A percentile compares a stretch with the other conserved stretches of the same genome.
Evolutionary conservation across 2,329 filamentous ascomycete species (phyloP).

Genomic region (Paraphaeosphaeria minitans): DNA sequence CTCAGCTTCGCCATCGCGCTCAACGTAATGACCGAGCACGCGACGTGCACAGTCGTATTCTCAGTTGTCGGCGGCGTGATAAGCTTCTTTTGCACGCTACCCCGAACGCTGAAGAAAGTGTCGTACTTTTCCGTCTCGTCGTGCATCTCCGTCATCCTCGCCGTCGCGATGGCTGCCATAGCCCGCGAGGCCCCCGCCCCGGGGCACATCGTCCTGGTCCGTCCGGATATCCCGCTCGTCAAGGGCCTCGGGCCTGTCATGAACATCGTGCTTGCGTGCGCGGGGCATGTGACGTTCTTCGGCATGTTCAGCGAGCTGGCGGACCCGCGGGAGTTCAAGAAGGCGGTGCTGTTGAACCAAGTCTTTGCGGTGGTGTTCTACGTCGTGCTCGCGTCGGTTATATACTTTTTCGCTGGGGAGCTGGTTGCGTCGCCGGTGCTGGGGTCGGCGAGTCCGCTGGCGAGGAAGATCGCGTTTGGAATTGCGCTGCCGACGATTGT

Average conservation of each 20-base stretch:
- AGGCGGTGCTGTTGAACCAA: slow-evolving; percentile 64
- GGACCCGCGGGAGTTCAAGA: slow-evolving; percentile 62
- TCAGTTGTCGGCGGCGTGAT: slow-evolving; percentile 54
- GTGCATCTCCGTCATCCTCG: too few relatives aligned
- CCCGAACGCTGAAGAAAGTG: too few relatives aligned
- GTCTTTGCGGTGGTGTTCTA: slow-evolving; percentile 66
- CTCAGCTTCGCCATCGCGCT: slow-evolving; percentile 73
- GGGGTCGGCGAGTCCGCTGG: slow-evolving; percentile 60
- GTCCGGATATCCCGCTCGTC: slow-evolving; percentile 26
- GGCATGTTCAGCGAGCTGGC: slow-evolving; percentile 68
- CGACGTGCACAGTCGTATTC: slow-evolving; percentile 68
- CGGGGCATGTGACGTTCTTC: slow-evolving; percentile 71
- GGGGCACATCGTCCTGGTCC: slow-evolving; percentile 25
- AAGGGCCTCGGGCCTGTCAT: slow-evolving; percentile 38
- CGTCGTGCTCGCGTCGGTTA: slow-evolving; percentile 65
- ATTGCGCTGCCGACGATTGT: slow-evolving; percentile 72
- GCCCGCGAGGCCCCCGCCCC: too few relatives aligned
- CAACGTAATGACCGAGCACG: slow-evolving; percentile 64
- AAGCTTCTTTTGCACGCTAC: too few relatives aligned
- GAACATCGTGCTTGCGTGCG: slow-evolving; percentile 75
- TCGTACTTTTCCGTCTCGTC: too few relatives aligned
- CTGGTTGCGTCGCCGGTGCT: slow-evolving; percentile 69
- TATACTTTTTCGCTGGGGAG: slow-evolving; percentile 68
- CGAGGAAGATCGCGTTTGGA: slow-evolving; percentile 70
- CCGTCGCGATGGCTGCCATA: too few relatives aligned